These are phyloP conservation scores for Agaricus blazei DNA, from an alignment of 768 basidiomycete genomes.

Conservation along the genomic window DNA sequence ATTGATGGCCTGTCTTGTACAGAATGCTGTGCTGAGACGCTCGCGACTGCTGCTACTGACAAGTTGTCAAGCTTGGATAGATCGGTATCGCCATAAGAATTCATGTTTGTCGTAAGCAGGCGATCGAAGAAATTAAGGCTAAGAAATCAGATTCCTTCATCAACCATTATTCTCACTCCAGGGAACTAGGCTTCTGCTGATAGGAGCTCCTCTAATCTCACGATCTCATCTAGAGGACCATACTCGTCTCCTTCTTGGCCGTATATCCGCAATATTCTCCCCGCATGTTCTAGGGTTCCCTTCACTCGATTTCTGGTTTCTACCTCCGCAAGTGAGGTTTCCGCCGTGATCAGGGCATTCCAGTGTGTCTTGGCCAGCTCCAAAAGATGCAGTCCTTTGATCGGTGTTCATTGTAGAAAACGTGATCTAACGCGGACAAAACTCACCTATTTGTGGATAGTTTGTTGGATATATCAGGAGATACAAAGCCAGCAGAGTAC, in stretches of 20 bases:
- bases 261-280: constrained; percentile 37
- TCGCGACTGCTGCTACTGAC: background rate
- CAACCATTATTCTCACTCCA: background rate
- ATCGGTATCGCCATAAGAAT: no score
- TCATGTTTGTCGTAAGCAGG: no score
- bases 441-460: constrained; percentile 78
- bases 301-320: constrained; percentile 22
- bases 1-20: no score
- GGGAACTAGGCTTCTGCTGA: constrained; percentile 1
- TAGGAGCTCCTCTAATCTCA: constrained; percentile 37
- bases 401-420: background rate
- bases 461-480: constrained; percentile 65
- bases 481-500: constrained; percentile 61
- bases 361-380: constrained; percentile 76
- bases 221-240: constrained; percentile 54
- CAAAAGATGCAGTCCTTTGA: constrained; percentile 67
- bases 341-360: constrained; percentile 48
- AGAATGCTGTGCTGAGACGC: no score
- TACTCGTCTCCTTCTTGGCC: constrained; percentile 60
- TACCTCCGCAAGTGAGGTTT: constrained; percentile 16
- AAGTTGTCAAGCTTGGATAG: background rate
- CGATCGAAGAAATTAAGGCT: background rate
- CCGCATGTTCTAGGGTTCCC: constrained; percentile 36
- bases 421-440: background rate
- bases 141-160: background rate